These are phyloP conservation scores for Phytophthora brassicae DNA, from an alignment of 352 stramenopile genomes.

Conservation along the genomic window DNA sequence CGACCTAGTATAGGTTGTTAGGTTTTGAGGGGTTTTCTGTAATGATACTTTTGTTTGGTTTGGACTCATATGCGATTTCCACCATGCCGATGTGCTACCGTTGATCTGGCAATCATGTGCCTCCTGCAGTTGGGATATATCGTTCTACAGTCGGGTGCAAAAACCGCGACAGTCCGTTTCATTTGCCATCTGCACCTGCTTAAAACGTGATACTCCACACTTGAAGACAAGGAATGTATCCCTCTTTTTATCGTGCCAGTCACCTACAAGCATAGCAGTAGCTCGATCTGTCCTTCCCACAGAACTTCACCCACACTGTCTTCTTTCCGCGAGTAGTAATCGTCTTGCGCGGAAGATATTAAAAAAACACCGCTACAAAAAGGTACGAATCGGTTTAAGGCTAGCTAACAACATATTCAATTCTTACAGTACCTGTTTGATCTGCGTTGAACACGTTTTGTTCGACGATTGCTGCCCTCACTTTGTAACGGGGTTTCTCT, in stretches of 20 bases:
- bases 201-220: no score
- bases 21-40: no score
- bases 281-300: not conserved
- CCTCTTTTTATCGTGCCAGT: not conserved
- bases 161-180: no score
- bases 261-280: not conserved
- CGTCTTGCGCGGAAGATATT: constrained; percentile 7
- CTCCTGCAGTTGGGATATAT: no score
- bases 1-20: no score
- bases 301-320: not conserved
- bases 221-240: not conserved
- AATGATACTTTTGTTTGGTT: no score
- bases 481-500: no score
- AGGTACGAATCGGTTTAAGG: not conserved
- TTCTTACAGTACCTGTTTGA: constrained; percentile 5
- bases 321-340: not conserved
- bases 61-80: no score
- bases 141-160: no score
- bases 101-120: no score
- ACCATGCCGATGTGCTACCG: no score
- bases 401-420: not conserved
- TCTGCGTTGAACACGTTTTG: constrained; percentile 6
- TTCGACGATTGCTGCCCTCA: constrained; percentile 2
- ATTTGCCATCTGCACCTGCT: no score
- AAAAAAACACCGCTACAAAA: not conserved